Evolutionary conservation across 345 rosid genomes (phyloP), one percentile per base, ranked within the genome.

Genomic region (Aquilaria yunnanensis): DNA sequence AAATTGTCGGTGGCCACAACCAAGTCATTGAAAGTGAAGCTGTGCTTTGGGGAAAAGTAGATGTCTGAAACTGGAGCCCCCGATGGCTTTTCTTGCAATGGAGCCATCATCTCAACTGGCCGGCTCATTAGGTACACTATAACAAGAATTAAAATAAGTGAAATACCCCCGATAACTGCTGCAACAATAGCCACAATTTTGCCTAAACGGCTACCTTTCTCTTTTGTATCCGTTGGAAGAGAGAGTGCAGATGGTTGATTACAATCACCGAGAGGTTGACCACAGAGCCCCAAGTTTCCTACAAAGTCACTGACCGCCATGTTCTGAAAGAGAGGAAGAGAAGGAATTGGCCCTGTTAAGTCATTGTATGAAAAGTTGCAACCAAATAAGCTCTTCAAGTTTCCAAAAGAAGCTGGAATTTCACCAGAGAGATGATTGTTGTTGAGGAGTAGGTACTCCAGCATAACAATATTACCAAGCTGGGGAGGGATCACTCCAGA

Each of bases 361-460:
- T 78, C 78, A 67, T 92, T 92, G 80, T 77, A 72, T 0, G 98
- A 92, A 67, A 92, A 85, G 80, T 92, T 84, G 88, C 87, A 92
- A 29, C 79, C 89, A 41, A 85, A 77, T 66, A 92, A 77, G 78
- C 98, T 87, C 0, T 85, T 77, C 29, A 89, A 78, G 47, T 79
- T 87, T 60, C 51, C 66, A 55, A 92, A 84, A 47, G 97, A 81
- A 56, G 55, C 54, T 5, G 97, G 97, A 60, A 92, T 92, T 73
- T 77, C 78, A 52, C 97, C 96, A 10, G 80, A 75, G 75, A 92
- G 62, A 67, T 74, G 68, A 71, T 92, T 92, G 88, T 92, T 79
- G 78, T 89, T 84, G 53, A 92, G 92, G 65, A 89, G 66, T 48
- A 92, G 80, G 49, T 55, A 71, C 65, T 80, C 96, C 56, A 90